Evolutionary conservation across 106 monocot genomes (phyloP), one percentile per base, ranked within the genome.

Genomic region (Dioscorea alata): DNA sequence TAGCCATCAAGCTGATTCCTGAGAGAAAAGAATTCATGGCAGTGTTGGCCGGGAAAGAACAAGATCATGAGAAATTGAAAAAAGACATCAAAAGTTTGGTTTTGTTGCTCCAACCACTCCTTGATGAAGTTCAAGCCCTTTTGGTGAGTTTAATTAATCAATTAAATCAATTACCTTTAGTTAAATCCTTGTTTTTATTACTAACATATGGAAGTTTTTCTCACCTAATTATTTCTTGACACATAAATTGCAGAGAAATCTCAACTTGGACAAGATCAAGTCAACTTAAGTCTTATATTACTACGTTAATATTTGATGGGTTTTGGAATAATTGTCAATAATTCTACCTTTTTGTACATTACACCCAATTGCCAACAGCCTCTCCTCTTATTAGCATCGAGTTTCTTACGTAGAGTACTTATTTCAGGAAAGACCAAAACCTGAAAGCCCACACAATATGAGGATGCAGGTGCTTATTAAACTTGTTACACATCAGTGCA

Each of bases 1-100:
- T 93, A 57, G 89, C 89, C 6, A 19, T 86, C 60, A 89, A 82
- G 74, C 86, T 94, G 24, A 68, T 94, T 56, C 93, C 93, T 6
- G 90, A 90, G 9, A 86, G 73, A 69, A 69, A 84, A 33, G 33
- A 69, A 13, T 84, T 94, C 64, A 77, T 76, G 23, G 67, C 63
- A 52, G 69, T 87, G 64, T 73, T 90, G 15, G 53, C 87, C 33
- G 74, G 86, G 31, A 21, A 80, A 60, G 76, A 70, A 14, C 73
- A 87, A 73, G 79, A 86, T 14, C 75, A 81, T 57, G 73, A 74
- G 9, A 70, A 24, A 23, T 50, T 89, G 33, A 79, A 70, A 69
- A 56, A 21, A 2, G 93, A 93, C 61, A 77, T 86, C 21, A 71
- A 76, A 69, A 65, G 56, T 59, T 62, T 86, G 34, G 15, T 76